A percentile compares a stretch with the other conserved stretches of the same genome.
These are phyloP conservation scores for Linderina pennispora DNA, from an alignment of 192 early-diverging fungal species.

Conservation along the genomic window DNA sequence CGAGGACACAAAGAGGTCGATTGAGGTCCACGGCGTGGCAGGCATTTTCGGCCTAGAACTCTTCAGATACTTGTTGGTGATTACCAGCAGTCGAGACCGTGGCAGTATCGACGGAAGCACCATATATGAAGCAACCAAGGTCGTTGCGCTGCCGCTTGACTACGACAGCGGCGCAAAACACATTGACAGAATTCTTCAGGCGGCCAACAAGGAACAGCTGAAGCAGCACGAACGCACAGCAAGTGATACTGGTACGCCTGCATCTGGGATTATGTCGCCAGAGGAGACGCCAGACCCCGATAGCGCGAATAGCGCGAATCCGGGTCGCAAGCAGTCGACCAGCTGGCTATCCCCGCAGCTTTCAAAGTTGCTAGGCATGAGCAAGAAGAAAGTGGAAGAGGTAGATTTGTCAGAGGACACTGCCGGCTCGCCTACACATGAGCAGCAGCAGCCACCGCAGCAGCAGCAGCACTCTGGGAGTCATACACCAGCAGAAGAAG, in stretches of 20 bases:
- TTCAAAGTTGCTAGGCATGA: conserved; percentile 24
- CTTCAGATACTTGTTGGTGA: conserved; percentile 26
- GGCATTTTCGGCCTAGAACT: conserved; percentile 30
- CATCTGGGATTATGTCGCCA: too few relatives aligned
- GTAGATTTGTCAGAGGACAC: too few relatives aligned
- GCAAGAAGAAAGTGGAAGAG: background rate
- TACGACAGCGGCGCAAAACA: conserved; percentile 7
- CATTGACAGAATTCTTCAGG: conserved; percentile 5
- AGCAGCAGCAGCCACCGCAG: too few relatives aligned
- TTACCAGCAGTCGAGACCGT: conserved; percentile 17
- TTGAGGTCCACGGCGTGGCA: conserved; percentile 18
- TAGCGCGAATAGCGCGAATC: background rate
- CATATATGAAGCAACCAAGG: conserved; percentile 18
- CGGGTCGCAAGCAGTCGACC: background rate
- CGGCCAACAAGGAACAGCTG: too few relatives aligned
- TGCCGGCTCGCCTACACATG: too few relatives aligned
- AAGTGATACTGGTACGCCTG: too few relatives aligned
- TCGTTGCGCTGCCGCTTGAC: conserved; percentile 27
- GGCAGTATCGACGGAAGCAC: conserved; percentile 18
- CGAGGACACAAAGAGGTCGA: background rate
- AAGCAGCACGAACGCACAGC: background rate
- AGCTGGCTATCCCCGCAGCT: conserved; percentile 37
- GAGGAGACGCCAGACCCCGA: background rate
- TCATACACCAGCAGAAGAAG: too few relatives aligned
- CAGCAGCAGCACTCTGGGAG: too few relatives aligned